Percentiles rank a stretch among this genome's conserved stretches.
These are phyloP conservation scores for Neopestalotiopsis rosae DNA, from an alignment of 2,329 filamentous ascomycete genomes.

Conservation along the genomic window DNA sequence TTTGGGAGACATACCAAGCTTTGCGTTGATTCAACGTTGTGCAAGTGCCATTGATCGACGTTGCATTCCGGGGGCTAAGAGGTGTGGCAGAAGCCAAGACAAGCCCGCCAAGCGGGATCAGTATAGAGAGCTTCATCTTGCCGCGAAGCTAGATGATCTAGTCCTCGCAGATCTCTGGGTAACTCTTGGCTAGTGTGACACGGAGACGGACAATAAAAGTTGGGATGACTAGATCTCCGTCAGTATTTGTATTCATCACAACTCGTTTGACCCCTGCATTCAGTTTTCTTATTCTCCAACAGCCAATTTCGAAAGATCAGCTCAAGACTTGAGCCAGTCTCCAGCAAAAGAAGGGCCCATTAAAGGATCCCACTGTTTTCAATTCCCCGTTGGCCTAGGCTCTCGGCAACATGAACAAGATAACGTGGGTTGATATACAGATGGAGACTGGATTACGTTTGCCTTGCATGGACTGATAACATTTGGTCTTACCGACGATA, in stretches of 20 bases:
- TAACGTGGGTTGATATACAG: neutral
- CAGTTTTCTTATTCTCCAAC: neutral
- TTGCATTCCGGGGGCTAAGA: neutral
- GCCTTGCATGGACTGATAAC: neutral
- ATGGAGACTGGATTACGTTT: slow-evolving; percentile 3
- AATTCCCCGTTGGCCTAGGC: neutral
- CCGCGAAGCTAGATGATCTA: neutral
- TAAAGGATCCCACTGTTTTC: neutral
- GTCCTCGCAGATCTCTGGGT: neutral
- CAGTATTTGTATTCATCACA: neutral
- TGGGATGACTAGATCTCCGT: neutral
- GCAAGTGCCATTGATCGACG: neutral
- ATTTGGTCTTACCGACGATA: neutral
- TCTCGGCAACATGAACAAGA: neutral
- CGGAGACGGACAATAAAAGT: neutral
- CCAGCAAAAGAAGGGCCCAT: neutral
- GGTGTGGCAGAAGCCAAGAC: neutral
- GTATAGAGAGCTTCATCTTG: neutral
- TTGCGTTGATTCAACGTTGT: neutral
- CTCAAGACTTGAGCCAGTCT: neutral
- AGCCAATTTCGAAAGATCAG: neutral
- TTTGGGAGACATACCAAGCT: neutral
- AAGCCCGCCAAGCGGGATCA: neutral
- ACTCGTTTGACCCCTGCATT: neutral
- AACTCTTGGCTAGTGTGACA: neutral